Conservation (phyloP, 2,329 filamentous ascomycete genomes). For the Aspergillus sp. region DNA sequence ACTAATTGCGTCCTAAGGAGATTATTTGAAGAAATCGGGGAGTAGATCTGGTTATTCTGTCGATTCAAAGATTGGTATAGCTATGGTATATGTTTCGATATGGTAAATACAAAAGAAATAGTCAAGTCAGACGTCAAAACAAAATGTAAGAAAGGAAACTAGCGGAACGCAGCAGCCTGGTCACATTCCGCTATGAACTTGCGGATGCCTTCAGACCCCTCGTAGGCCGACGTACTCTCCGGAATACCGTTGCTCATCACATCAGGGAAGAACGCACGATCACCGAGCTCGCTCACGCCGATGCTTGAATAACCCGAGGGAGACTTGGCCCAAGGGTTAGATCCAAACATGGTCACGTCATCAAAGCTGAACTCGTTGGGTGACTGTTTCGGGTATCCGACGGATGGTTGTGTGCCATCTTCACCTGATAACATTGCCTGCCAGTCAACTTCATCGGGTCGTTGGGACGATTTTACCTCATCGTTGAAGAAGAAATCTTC, state of each 20-base stretch:
- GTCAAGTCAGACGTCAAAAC: constrained; percentile 13
- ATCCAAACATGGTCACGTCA: constrained; percentile 43
- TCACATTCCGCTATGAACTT: constrained; percentile 66
- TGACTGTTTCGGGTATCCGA: constrained; percentile 24
- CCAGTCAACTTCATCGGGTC: constrained; percentile 53
- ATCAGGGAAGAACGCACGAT: constrained; percentile 41
- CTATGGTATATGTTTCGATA: neutral
- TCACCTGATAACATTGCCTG: constrained; percentile 56
- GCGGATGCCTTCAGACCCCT: constrained; percentile 65
- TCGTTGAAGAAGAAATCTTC: constrained; percentile 45
- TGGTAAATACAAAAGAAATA: constrained; percentile 8
- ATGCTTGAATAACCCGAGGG: constrained; percentile 60
- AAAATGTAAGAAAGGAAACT: neutral
- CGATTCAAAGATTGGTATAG: neutral
- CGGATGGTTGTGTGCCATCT: constrained; percentile 22
- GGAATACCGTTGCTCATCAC: constrained; percentile 34
- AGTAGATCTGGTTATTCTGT: neutral
- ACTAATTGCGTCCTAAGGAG: no score
- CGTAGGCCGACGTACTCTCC: constrained; percentile 53
- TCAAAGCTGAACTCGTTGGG: constrained; percentile 40
- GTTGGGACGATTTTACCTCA: constrained; percentile 30
- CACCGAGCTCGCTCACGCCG: constrained; percentile 52
- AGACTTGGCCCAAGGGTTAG: constrained; percentile 56
- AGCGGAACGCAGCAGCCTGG: constrained; percentile 35
- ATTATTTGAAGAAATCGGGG: no score